Percentiles rank a stretch among this genome's conserved stretches.
Evolutionary conservation across 1,284 basidiomycete species (phyloP).

Genomic region (Quambalaria eucalypti): DNA sequence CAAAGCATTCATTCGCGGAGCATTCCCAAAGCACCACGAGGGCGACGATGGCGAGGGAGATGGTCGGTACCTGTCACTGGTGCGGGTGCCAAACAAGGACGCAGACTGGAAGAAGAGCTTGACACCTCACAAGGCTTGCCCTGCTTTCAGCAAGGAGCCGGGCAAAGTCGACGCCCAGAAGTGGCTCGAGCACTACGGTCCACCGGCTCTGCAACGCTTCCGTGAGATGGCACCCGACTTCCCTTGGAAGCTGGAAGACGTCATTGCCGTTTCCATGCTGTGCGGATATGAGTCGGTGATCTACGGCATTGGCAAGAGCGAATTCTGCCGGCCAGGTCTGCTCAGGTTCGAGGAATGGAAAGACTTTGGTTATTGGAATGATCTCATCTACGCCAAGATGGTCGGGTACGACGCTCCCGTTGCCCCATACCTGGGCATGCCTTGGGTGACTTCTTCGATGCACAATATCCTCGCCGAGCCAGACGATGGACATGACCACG

Average conservation of each 20-base stretch:
- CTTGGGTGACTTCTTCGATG: constrained; percentile 48
- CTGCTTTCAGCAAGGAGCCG: constrained; percentile 48
- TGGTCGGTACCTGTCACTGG: constrained; percentile 47
- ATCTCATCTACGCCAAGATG: constrained; percentile 48
- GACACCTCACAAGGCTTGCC: constrained; percentile 46
- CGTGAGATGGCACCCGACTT: constrained; percentile 19
- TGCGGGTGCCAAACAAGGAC: constrained; percentile 50
- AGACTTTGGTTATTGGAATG: constrained; percentile 48
- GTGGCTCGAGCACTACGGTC: constrained; percentile 47
- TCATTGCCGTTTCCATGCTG: constrained; percentile 48
- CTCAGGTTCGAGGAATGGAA: constrained; percentile 3
- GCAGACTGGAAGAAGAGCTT: constrained; percentile 48
- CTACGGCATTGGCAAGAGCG: neutral
- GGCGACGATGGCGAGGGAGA: constrained; percentile 49
- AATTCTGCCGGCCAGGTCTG: constrained; percentile 39
- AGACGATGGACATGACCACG: neutral
- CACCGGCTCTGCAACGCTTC: constrained; percentile 38
- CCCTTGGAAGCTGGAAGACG: constrained; percentile 42
- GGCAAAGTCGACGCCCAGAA: constrained; percentile 47
- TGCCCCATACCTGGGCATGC: constrained; percentile 48
- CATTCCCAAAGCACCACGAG: constrained; percentile 48
- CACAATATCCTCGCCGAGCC: constrained; percentile 33
- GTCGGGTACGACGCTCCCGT: constrained; percentile 48
- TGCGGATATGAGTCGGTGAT: constrained; percentile 49
- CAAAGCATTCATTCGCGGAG: constrained; percentile 48